phyloP scores from a whole-genome alignment of 176 grass and related monocot genomes.

The Hordeum marinum region DNA sequence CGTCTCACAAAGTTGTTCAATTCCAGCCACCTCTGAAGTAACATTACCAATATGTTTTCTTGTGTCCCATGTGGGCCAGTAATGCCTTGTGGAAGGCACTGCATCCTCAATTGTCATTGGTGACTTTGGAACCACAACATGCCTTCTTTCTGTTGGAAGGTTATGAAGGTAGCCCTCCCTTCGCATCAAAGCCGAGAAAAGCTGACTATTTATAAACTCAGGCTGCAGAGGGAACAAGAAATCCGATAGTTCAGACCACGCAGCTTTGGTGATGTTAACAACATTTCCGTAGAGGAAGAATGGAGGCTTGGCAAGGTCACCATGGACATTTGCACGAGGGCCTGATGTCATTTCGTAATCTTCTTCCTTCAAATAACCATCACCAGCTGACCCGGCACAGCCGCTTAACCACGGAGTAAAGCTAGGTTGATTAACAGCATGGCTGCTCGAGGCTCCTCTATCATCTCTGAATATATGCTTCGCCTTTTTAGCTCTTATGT shows the following conservation, averaged over 20 bases:
- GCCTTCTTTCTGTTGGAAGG: conserved; percentile 45
- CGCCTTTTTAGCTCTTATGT: conserved; percentile 33
- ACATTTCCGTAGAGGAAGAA: conserved; percentile 80
- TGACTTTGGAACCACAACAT: conserved; percentile 40
- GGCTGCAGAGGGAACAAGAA: conserved; percentile 66
- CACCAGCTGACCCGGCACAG: not conserved
- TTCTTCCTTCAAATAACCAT: conserved; percentile 45
- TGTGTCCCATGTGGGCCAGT: conserved; percentile 74
- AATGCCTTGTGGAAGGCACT: conserved; percentile 50
- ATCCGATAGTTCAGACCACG: conserved; percentile 50
- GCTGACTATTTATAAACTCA: conserved; percentile 61
- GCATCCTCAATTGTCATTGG: conserved; percentile 59
- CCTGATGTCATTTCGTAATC: conserved; percentile 8
- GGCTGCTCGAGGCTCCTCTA: conserved; percentile 24
- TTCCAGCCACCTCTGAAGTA: conserved; percentile 24
- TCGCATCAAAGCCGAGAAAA: conserved; percentile 57
- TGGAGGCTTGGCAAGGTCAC: conserved; percentile 30
- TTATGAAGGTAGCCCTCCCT: conserved; percentile 92
- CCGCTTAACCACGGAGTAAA: not conserved
- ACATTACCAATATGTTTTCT: conserved; percentile 53
- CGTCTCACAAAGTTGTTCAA: conserved; percentile 43
- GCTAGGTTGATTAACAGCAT: not conserved
- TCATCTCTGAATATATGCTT: conserved; percentile 42
- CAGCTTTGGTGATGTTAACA: conserved; percentile 42
- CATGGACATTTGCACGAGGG: not conserved